Percentiles rank a stretch among this genome's conserved stretches.
These are phyloP conservation scores for Breynia disticha DNA, from an alignment of 441 rosid species.

Conservation along the genomic window DNA sequence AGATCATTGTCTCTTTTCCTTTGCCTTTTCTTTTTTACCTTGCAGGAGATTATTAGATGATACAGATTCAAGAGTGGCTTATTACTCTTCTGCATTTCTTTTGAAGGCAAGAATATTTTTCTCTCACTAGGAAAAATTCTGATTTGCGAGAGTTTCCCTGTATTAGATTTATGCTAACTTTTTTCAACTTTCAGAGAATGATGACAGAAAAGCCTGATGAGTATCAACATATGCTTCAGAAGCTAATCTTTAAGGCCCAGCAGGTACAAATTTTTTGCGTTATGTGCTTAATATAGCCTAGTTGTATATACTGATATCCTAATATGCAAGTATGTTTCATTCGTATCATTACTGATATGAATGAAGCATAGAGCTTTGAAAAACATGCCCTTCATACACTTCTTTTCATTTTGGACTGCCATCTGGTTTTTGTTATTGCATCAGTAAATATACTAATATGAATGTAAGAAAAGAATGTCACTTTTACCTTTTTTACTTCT, in stretches of 20 bases:
- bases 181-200: slow-evolving; percentile 65
- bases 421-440: no score
- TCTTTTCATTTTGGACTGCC: no score
- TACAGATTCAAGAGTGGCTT: slow-evolving; percentile 95
- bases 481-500: slow-evolving; percentile 16
- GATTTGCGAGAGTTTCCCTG: slow-evolving; percentile 1
- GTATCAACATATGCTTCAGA: slow-evolving; percentile 94
- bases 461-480: slow-evolving; percentile 4
- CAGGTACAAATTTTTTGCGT: slow-evolving; percentile 40
- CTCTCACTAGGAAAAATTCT: slow-evolving; percentile 3
- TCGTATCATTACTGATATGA: no score
- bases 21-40: slow-evolving; percentile 15
- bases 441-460: background rate
- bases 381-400: no score
- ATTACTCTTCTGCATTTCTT: slow-evolving; percentile 95
- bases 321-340: no score
- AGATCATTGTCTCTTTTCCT: background rate
- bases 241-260: slow-evolving; percentile 91
- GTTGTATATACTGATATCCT: background rate
- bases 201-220: slow-evolving; percentile 94
- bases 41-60: slow-evolving; percentile 93
- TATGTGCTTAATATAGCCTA: background rate
- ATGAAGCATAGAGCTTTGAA: no score
- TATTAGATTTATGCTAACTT: slow-evolving; percentile 17
- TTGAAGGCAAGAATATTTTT: slow-evolving; percentile 59